phyloP scores from a whole-genome alignment of 768 basidiomycete genomes.

The Arthromyces matolae region DNA sequence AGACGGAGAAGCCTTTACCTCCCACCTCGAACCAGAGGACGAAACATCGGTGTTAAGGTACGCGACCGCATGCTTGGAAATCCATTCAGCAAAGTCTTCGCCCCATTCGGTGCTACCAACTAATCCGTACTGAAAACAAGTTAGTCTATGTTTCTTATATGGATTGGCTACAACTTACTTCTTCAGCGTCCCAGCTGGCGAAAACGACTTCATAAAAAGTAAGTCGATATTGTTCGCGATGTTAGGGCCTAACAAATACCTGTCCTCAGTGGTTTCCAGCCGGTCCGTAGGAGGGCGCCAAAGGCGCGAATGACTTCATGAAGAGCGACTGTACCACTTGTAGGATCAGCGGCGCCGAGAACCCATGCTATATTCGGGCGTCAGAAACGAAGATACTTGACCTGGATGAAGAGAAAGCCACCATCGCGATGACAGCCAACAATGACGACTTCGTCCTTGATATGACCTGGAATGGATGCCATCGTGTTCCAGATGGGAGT shows the following conservation, averaged over 20 bases:
- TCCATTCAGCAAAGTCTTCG: conserved; percentile 85
- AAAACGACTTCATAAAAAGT: conserved; percentile 45
- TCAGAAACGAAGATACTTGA: background rate
- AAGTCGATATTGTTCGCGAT: background rate
- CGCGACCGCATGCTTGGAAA: conserved; percentile 73
- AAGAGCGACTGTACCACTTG: conserved; percentile 74
- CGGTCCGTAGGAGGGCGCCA: conserved; percentile 59
- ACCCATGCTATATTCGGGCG: conserved; percentile 53
- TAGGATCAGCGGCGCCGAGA: conserved; percentile 76
- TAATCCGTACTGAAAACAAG: conserved; percentile 50
- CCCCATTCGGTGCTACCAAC: conserved; percentile 91
- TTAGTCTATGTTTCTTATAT: too few relatives aligned
- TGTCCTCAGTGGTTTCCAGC: conserved; percentile 83
- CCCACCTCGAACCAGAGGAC: conserved; percentile 57
- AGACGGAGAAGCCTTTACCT: conserved; percentile 68
- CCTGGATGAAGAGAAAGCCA: conserved; percentile 23
- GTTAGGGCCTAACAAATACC: conserved; percentile 17
- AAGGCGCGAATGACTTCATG: conserved; percentile 77
- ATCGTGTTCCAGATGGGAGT: conserved; percentile 91
- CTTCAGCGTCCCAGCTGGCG: conserved; percentile 76
- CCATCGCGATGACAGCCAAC: conserved; percentile 91
- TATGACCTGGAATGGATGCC: conserved; percentile 77
- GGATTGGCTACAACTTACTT: conserved; percentile 43
- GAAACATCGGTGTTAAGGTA: conserved; percentile 85
- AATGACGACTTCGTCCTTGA: conserved; percentile 81